Base-by-base conservation (phyloP, 306 rosid species). In the Pterocarpus santalinus region DNA sequence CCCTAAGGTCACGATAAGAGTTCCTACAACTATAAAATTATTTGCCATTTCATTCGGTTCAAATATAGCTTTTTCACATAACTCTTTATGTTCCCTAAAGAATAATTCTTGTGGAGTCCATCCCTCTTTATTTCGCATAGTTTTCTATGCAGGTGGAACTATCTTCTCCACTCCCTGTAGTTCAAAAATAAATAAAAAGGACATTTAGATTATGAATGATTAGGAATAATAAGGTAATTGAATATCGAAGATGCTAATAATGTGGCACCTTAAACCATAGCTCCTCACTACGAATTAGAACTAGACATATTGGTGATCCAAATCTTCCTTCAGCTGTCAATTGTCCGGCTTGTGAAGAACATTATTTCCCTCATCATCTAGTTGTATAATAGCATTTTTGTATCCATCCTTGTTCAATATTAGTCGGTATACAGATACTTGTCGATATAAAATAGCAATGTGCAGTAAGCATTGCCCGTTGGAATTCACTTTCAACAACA, bases 11-110 rank as follows among this genome's bases (percentile, higher is more conserved):
- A 52, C 5, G 22, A 73, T 39, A 11, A 73, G 55, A 2, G 78
- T 73, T 58, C 38, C 78, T 9, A 73, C 68, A 38, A 73, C 13
- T 11, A 73, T 14, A 73, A 65, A 35, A 57, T 9, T 47, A 57
- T 58, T 57, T 33, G 67, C 22, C 7, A 56, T 57, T 34, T 7
- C 57, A 4, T 73, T 57, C 34, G 57, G 47, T 22, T 12, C 15
- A 5, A 9, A 11, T 57, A 3, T 52, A 0, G 67, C 78, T 9
- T 2, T 12, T 39, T 52, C 10, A 13, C 9, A 64, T 41, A 73
- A 22, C 2, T 1, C 2, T 12, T 2, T 3, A 16, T 73, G 78
- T 28, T 1, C 12, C 10, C 2, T 2, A 10, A 5, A 4, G 43
- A 53, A 72, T 5, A 60, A 39, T 13, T 75, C 69, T 30, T 12